Base-by-base conservation (phyloP, 106 monocot species). In the Dendrobium nobile region DNA sequence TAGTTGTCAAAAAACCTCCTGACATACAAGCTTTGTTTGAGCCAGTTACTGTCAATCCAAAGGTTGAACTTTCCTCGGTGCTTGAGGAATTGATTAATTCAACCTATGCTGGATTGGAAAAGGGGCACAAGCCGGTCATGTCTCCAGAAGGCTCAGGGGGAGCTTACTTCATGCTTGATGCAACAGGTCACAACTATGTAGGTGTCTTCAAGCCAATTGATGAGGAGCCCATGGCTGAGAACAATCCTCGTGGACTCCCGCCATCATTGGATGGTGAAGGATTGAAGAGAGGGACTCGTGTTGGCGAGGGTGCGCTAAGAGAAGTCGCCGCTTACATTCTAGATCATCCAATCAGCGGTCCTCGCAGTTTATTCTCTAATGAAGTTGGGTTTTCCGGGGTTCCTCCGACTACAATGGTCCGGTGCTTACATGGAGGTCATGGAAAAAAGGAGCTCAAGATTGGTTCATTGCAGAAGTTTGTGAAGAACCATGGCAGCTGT, bases 311-410 rank as follows among this genome's bases (percentile, higher is more conserved):
- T 80, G 95, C 95, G 16, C 51, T 92, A 10, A 90, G 95, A 80
- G 95, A 95, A 80, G 95, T 92, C 51, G 95, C 95, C 0, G 95
- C 95, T 2, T 95, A 92, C 77, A 76, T 95, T 73, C 88, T 95
- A 15, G 95, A 95, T 47, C 92, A 88, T 81, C 95, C 95, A 10
- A 54, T 80, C 51, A 73, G 80, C 81, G 89, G 87, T 11, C 84
- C 72, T 10, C 85, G 89, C 1, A 83, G 81, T 13, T 86, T 84
- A 33, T 41, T 75, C 9, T 54, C 55, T 58, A 83, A 81, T 78
- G 90, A 87, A 65, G 42, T 84, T 64, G 94, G 94, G 48, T 92
- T 95, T 67, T 65, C 90, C 47, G 94, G 94, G 20, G 92, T 95
- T 75, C 94, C 94, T 44, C 90, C 92, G 2, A 95, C 92, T 0